phyloP scores from a whole-genome alignment of 73 alveolate genomes.

The Tetrahymena elliotti region DNA sequence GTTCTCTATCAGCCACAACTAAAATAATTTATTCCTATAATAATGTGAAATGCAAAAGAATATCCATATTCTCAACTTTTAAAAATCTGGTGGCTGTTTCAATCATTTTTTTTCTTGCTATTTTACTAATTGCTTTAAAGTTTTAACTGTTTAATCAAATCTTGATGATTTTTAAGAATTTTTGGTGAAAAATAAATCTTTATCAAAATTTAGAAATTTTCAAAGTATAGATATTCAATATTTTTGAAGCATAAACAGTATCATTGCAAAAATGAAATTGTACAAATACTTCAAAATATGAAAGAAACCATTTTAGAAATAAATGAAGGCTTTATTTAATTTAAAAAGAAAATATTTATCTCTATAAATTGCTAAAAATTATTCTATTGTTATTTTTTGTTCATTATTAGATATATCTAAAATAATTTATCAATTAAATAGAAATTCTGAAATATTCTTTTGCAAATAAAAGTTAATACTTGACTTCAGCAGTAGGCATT shows the following conservation, averaged over 20 bases:
- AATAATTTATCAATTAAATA: background rate
- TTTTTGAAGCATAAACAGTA: too few species aligned
- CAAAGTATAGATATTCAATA: too few species aligned
- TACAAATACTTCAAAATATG: too few species aligned
- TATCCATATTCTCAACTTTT: background rate
- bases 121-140: background rate
- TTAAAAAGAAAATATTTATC: too few species aligned
- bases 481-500: background rate
- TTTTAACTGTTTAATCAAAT: background rate
- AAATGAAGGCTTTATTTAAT: too few species aligned
- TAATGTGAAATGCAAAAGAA: background rate
- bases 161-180: background rate
- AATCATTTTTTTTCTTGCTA: background rate
- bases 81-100: background rate
- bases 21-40: background rate
- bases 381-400: too few species aligned
- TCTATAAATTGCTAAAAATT: too few species aligned
- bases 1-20: background rate
- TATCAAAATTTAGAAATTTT: too few species aligned
- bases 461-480: background rate
- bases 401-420: background rate
- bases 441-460: background rate
- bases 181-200: background rate
- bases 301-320: too few species aligned
- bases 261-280: too few species aligned